A percentile compares a stretch with the other conserved stretches of the same genome.
phyloP scores from a whole-genome alignment of 2,329 filamentous ascomycete genomes.

The Xylaria polymorpha region DNA sequence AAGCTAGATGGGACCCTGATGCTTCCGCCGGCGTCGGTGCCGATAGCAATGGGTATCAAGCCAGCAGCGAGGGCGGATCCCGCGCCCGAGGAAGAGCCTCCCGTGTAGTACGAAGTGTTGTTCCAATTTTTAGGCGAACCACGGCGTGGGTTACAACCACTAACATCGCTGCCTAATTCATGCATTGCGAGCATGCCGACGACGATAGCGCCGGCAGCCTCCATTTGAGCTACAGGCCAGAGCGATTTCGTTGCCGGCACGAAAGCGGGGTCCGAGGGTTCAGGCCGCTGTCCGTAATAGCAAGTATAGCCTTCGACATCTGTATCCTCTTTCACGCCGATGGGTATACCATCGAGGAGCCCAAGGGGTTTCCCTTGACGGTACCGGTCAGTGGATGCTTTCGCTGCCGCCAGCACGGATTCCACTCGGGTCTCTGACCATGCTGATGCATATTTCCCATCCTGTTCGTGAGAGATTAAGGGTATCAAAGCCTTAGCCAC shows the following conservation, averaged over 20 bases:
- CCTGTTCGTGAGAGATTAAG: constrained; percentile 71
- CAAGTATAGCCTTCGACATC: constrained; percentile 76
- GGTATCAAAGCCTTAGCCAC: constrained; percentile 78
- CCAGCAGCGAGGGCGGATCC: constrained; percentile 77
- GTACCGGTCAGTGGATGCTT: constrained; percentile 79
- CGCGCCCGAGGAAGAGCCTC: constrained; percentile 82
- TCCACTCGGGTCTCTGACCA: constrained; percentile 77
- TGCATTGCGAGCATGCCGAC: constrained; percentile 85
- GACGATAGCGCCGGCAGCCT: constrained; percentile 79
- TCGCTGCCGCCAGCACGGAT: constrained; percentile 73
- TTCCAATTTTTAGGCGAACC: constrained; percentile 83
- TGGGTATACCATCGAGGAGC: constrained; percentile 82
- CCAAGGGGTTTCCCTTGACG: constrained; percentile 72
- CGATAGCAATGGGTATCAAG: constrained; percentile 78
- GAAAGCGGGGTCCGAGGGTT: constrained; percentile 65
- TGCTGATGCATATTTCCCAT: constrained; percentile 73
- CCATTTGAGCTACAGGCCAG: constrained; percentile 77
- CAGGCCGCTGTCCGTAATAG: constrained; percentile 71
- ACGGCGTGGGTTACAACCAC: constrained; percentile 81
- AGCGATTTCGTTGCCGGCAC: constrained; percentile 65
- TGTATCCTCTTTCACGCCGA: constrained; percentile 86
- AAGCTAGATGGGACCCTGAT: constrained; percentile 79
- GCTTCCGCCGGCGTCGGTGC: constrained; percentile 80
- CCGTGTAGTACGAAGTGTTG: constrained; percentile 80
- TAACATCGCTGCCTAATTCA: constrained; percentile 82